Base-by-base conservation (phyloP, 1,284 basidiomycete genomes). In the Mycena sp. region DNA sequence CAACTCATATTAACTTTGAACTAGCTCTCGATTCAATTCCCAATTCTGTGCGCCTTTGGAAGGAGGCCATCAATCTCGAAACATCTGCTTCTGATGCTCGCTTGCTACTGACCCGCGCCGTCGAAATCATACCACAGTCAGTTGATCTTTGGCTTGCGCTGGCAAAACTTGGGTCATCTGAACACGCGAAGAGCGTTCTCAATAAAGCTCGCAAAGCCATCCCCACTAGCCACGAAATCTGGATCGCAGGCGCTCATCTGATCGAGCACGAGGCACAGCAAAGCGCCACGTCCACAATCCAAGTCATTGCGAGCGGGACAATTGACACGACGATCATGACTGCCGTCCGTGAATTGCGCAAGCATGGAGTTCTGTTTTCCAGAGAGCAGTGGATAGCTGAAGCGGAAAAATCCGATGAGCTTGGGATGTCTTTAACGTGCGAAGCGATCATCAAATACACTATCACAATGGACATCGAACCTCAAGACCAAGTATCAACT, bases 71-170 rank as follows among this genome's bases (percentile, higher is more conserved):
- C 71, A 98, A 98, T 73, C 87, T 99, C 6, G 97, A 99, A 78
- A 87, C 91, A 29, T 93, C 92, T 41, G 88, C 92, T 0, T 84
- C 89, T 11, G 97, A 99, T 69, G 96, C 96, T 0, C 88, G 95
- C 1, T 91, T 98, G 55, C 84, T 99, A 10, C 88, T 99, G 17
- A 86, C 94, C 1, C 91, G 96, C 25, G 96, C 97, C 0, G 96
- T 99, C 3, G 95, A 98, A 76, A 94, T 99, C 19, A 95, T 99
- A 23, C 97, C 97, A 0, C 86, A 91, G 23, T 96, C 94, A 0
- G 93, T 98, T 54, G 96, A 99, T 72, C 87, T 99, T 9, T 99
- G 97, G 96, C 87, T 99, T 25, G 95, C 96, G 0, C 89, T 99
- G 3, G 97, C 97, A 0, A 90, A 96, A 7, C 85, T 99, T 4